Evolutionary conservation across 352 stramenopile genomes (phyloP).

Genomic region (Pythium dissimile): DNA sequence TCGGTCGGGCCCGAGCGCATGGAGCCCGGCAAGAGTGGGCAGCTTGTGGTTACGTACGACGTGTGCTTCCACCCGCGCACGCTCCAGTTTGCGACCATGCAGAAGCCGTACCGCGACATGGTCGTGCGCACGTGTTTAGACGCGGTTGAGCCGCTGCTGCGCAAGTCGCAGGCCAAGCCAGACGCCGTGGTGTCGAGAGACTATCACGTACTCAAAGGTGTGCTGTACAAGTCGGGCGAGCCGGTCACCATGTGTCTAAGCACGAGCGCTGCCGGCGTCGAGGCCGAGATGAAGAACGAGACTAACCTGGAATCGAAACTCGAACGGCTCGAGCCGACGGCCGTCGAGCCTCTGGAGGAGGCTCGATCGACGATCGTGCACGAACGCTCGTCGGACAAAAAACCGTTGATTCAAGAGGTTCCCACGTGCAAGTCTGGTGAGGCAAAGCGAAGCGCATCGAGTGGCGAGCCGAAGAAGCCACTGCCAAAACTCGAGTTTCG

Average conservation of each 20-base stretch:
- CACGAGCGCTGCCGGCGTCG: conserved; percentile 10
- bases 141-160: conserved; percentile 61
- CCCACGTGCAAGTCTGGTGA: background rate
- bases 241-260: conserved; percentile 72
- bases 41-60: conserved; percentile 81
- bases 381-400: background rate
- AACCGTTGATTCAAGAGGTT: background rate
- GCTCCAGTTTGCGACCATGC: conserved; percentile 53
- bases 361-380: background rate
- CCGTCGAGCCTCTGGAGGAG: no score
- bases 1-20: conserved; percentile 87
- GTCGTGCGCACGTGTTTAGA: conserved; percentile 87
- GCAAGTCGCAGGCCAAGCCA: conserved; percentile 29
- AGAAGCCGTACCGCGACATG: conserved; percentile 79
- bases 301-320: background rate
- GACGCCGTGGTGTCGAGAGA: conserved; percentile 30
- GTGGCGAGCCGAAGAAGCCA: no score
- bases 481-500: conserved; percentile 50
- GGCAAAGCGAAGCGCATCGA: background rate
- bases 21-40: conserved; percentile 84
- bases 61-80: conserved; percentile 91
- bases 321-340: background rate
- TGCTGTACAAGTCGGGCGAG: conserved; percentile 82
- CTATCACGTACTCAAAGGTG: conserved; percentile 84
- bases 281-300: conserved; percentile 3